Base-by-base conservation (phyloP, 108 stramenopile genomes). In the Parietichytrium sp. region DNA sequence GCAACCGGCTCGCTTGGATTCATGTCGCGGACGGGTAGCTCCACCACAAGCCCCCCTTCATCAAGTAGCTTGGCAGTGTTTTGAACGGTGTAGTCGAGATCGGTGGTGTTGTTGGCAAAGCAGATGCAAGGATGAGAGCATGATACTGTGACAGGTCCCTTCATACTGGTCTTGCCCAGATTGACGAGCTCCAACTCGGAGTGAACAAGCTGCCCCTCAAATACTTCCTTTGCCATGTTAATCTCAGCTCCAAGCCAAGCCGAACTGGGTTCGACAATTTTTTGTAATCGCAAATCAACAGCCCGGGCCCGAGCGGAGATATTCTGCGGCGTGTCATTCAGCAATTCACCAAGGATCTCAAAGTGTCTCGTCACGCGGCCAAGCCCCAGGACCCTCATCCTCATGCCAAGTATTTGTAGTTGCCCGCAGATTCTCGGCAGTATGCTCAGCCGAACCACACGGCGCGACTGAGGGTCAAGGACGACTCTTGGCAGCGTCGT, bases 221-320 rank as follows among this genome's bases (percentile, higher is more conserved):
- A 72, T n/a, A 72, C 61, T 6, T 16, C 20, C 20, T 72, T n/a
- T 18, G 61, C 38, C 4, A 72, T n/a, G 33, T 72, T 42, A 25
- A 72, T 33, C 13, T 72, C 61, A 7, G 61, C 61, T 10, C 61
- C 61, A 27, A 72, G 61, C 61, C 61, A 72, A 7, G 61, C 61
- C 20, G 61, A 10, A 6, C 38, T 1, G 13, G 29, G 61, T 0
- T n/a, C 23, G 6, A 72, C 61, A 16, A 42, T 72, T 42, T 72
- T 72, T 10, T 45, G 33, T n/a, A 72, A 42, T 10, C 61, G 61
- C 61, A 72, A 20, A 27, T 72, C 61, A 45, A 45, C 38, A 10
- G 33, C 61, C 29, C 61, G 61, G 6, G 61, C 61, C 10, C 61
- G 38, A 45, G 61, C 61, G 33, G 45, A 33, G 20, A 33, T 33